These are phyloP conservation scores for Triadica sebifera DNA, from an alignment of 345 rosid genomes.

Conservation along the genomic window DNA sequence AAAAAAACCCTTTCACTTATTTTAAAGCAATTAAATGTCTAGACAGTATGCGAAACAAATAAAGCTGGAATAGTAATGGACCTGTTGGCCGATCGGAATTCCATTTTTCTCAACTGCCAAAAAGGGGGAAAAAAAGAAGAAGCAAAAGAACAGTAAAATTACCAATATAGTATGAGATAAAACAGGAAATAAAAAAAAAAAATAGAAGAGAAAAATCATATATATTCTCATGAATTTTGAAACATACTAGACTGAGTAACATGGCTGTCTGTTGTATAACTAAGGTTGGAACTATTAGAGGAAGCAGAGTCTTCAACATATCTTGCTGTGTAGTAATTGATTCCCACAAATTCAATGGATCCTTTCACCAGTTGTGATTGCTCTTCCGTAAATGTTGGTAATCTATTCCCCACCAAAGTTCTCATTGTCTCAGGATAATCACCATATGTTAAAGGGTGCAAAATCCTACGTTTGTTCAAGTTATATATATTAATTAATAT, in stretches of 20 bases:
- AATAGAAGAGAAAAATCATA: too few relatives aligned
- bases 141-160: too few relatives aligned
- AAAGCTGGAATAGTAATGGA: too few relatives aligned
- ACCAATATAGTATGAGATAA: not conserved
- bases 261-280: conserved; percentile 13
- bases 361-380: conserved; percentile 14
- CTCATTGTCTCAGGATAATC: conserved; percentile 20
- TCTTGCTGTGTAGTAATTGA: conserved; percentile 20
- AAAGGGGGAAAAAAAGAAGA: too few relatives aligned
- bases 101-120: conserved; percentile 21
- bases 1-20: too few relatives aligned
- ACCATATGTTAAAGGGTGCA: conserved; percentile 19
- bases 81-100: conserved; percentile 17
- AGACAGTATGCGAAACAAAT: too few relatives aligned
- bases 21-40: too few relatives aligned
- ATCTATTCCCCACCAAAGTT: conserved; percentile 8
- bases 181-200: too few relatives aligned
- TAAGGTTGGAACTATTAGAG: not conserved
- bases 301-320: conserved; percentile 13
- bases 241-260: not conserved
- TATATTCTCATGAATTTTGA: too few relatives aligned
- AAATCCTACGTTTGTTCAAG: conserved; percentile 11
- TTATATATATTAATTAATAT: too few relatives aligned
- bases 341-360: conserved; percentile 22
- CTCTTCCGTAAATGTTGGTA: conserved; percentile 13